Conservation (phyloP, 306 rosid genomes). For the Quillaja saponaria region DNA sequence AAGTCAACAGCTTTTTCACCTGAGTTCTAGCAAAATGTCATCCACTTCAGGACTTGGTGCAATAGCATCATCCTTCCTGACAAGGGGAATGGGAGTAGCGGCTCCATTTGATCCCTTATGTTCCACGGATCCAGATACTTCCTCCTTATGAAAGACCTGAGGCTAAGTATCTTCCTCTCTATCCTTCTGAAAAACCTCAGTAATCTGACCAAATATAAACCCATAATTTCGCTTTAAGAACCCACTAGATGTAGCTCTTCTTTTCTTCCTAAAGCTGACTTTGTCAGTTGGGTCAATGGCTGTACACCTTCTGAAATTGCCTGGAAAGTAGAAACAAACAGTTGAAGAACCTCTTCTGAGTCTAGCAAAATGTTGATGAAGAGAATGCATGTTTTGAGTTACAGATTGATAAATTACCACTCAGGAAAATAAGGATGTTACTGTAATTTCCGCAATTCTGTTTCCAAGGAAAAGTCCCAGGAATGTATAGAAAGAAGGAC, state of each 20-base stretch:
- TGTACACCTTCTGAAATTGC: slow-evolving; percentile 71
- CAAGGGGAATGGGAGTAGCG: slow-evolving; percentile 77
- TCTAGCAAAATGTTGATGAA: not conserved
- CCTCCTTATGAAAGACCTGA: slow-evolving; percentile 73
- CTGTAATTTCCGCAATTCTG: slow-evolving; percentile 58
- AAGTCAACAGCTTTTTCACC: too few species aligned
- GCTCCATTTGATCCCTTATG: slow-evolving; percentile 57
- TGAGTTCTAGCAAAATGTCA: too few species aligned
- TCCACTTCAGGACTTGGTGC: slow-evolving; percentile 61
- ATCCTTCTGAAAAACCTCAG: slow-evolving; percentile 71
- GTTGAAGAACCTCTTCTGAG: not conserved
- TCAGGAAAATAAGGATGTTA: slow-evolving; percentile 53
- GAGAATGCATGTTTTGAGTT: not conserved
- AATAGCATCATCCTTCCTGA: slow-evolving; percentile 70
- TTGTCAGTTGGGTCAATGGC: slow-evolving; percentile 86
- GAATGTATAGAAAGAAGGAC: slow-evolving; percentile 79
- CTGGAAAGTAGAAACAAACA: slow-evolving; percentile 33
- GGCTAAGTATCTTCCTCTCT: slow-evolving; percentile 80
- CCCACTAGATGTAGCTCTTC: slow-evolving; percentile 30
- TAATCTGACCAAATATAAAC: slow-evolving; percentile 64
- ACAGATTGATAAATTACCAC: slow-evolving; percentile 42
- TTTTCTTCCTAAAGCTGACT: slow-evolving; percentile 60
- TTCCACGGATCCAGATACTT: slow-evolving; percentile 73
- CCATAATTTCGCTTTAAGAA: slow-evolving; percentile 54
- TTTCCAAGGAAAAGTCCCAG: slow-evolving; percentile 80